Conservation (phyloP, 768 basidiomycete species). For the Kwoniella newhampshirensis region DNA sequence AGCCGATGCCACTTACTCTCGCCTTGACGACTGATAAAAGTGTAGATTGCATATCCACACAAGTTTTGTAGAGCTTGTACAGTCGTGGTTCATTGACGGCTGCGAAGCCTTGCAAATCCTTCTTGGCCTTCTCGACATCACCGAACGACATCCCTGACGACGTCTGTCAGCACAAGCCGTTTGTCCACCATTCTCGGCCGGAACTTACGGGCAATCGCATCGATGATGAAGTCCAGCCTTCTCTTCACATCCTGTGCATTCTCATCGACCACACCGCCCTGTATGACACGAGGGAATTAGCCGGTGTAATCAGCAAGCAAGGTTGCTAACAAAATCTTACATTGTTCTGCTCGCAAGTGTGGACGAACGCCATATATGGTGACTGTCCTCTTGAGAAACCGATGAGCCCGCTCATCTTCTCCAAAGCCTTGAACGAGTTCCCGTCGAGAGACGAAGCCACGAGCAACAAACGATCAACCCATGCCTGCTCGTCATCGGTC, state of each 20-base stretch:
- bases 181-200: neutral
- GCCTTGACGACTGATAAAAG: slow-evolving; percentile 76
- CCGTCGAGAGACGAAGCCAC: slow-evolving; percentile 70
- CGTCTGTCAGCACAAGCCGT: slow-evolving; percentile 7
- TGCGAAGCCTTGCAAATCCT: slow-evolving; percentile 80
- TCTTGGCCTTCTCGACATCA: slow-evolving; percentile 71
- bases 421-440: slow-evolving; percentile 61
- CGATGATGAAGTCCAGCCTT: slow-evolving; percentile 60
- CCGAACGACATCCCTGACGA: slow-evolving; percentile 54
- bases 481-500: slow-evolving; percentile 66
- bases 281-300: neutral
- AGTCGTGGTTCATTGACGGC: slow-evolving; percentile 79
- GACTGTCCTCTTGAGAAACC: slow-evolving; percentile 59
- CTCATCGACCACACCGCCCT: slow-evolving; percentile 90
- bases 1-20: slow-evolving; percentile 56
- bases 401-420: slow-evolving; percentile 66
- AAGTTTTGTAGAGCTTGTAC: slow-evolving; percentile 78
- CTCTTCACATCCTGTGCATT: slow-evolving; percentile 67
- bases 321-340: slow-evolving; percentile 58
- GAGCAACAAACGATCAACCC: slow-evolving; percentile 79
- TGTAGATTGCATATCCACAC: slow-evolving; percentile 80
- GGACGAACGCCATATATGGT: slow-evolving; percentile 68
- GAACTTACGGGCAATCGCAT: slow-evolving; percentile 39
- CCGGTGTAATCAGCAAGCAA: slow-evolving; percentile 1
- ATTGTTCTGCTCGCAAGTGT: slow-evolving; percentile 76